Evolutionary conservation across 306 rosid species (phyloP).

Genomic region (Acacia acuminata): DNA sequence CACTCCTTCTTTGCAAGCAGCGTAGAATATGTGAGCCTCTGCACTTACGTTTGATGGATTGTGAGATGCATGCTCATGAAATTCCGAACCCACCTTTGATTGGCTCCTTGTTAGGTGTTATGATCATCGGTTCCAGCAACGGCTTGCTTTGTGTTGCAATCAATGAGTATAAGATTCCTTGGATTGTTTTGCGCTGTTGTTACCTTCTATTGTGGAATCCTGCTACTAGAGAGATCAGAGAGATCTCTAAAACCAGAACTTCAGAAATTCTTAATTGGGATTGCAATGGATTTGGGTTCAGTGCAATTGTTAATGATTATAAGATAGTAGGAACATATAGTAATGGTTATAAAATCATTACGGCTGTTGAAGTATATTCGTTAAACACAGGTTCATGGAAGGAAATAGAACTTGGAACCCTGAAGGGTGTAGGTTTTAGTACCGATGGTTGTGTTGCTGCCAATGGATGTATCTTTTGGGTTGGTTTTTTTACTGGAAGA

Average conservation of each 20-base stretch:
- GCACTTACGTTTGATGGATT: background rate
- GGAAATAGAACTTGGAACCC: background rate
- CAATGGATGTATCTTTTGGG: too few species aligned
- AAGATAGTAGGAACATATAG: background rate
- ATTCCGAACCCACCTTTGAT: background rate
- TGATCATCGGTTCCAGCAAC: constrained; percentile 23
- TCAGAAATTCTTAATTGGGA: background rate
- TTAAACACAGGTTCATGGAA: too few species aligned
- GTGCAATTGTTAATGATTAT: background rate
- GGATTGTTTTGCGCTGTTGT: too few species aligned
- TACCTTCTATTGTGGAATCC: background rate
- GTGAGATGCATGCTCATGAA: background rate
- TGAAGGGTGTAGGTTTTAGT: too few species aligned
- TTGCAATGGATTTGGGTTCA: background rate
- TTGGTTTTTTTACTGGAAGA: too few species aligned
- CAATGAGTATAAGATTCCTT: too few species aligned
- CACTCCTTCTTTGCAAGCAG: constrained; percentile 14
- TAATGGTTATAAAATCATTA: too few species aligned
- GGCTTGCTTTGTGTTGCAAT: constrained; percentile 17
- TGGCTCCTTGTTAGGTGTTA: background rate
- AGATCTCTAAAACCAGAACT: background rate
- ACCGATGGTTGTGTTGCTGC: too few species aligned
- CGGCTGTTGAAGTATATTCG: background rate
- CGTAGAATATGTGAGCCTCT: background rate
- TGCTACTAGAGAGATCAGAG: background rate